Conservation (phyloP, 257 asterid species). For the Echium plantagineum region DNA sequence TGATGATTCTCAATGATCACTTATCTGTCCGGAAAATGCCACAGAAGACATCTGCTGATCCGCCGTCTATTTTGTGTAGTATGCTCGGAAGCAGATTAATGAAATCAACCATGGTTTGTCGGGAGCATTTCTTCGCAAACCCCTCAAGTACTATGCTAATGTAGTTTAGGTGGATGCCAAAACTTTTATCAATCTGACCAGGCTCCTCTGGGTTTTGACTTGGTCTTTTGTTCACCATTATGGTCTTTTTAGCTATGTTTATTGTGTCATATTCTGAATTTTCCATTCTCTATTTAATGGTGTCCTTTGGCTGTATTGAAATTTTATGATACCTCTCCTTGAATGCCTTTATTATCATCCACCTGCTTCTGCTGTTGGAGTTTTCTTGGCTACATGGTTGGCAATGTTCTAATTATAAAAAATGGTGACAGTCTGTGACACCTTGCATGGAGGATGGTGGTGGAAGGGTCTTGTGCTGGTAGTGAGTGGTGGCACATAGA, state of each 20-base stretch:
- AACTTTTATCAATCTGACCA: not conserved
- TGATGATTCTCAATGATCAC: conserved; percentile 56
- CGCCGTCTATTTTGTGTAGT: conserved; percentile 53
- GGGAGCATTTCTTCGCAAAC: conserved; percentile 77
- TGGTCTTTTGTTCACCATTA: not conserved
- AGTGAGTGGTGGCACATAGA: too few species aligned
- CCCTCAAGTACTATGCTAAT: conserved; percentile 46
- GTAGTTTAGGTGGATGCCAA: conserved; percentile 16
- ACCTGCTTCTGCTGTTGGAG: too few species aligned
- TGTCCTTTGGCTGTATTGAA: not conserved
- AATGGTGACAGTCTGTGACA: too few species aligned
- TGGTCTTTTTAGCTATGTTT: not conserved
- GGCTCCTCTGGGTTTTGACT: not conserved
- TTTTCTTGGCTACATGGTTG: too few species aligned
- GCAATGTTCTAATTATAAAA: too few species aligned
- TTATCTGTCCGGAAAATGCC: conserved; percentile 47
- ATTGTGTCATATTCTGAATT: not conserved
- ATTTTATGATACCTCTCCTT: too few species aligned
- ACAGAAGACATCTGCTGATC: conserved; percentile 32
- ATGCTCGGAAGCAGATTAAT: conserved; percentile 35
- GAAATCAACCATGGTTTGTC: conserved; percentile 29
- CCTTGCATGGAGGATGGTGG: too few species aligned
- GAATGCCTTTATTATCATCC: too few species aligned
- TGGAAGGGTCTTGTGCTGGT: too few species aligned
- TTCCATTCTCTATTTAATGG: not conserved